phyloP scores from a whole-genome alignment of 345 rosid species.

The Eucalyptus brandiana region DNA sequence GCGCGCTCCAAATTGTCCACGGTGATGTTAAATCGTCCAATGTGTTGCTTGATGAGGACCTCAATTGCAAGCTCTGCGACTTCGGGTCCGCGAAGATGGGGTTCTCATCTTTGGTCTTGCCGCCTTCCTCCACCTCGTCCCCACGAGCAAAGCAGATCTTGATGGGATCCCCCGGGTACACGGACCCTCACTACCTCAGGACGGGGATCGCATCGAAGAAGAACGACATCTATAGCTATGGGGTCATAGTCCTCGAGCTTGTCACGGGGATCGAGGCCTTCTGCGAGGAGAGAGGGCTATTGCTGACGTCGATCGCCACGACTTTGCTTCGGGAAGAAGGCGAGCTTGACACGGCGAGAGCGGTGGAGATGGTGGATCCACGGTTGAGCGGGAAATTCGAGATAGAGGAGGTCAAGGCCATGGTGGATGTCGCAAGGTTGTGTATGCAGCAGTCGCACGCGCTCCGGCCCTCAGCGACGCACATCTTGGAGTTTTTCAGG shows the following conservation, averaged over 20 bases:
- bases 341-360: background rate
- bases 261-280: slow-evolving; percentile 72
- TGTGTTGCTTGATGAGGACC: slow-evolving; percentile 50
- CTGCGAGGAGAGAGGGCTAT: slow-evolving; percentile 41
- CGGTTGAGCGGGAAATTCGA: slow-evolving; percentile 28
- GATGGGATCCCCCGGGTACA: slow-evolving; percentile 86
- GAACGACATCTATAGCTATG: slow-evolving; percentile 77
- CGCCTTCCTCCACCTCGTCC: slow-evolving; percentile 8
- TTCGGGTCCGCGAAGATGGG: slow-evolving; percentile 85
- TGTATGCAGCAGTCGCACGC: slow-evolving; percentile 44
- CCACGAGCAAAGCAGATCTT: slow-evolving; percentile 30
- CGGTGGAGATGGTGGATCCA: slow-evolving; percentile 50
- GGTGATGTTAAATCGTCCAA: slow-evolving; percentile 84
- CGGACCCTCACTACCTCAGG: slow-evolving; percentile 76
- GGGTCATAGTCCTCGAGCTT: slow-evolving; percentile 67
- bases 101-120: slow-evolving; percentile 51
- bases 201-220: slow-evolving; percentile 77
- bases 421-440: slow-evolving; percentile 31
- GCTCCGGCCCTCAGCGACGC: slow-evolving; percentile 50
- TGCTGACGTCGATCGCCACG: slow-evolving; percentile 29
- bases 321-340: slow-evolving; percentile 8
- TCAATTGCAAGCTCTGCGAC: slow-evolving; percentile 79
- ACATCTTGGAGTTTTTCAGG: slow-evolving; percentile 22
- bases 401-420: slow-evolving; percentile 38
- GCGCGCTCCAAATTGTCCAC: slow-evolving; percentile 64